phyloP scores from a whole-genome alignment of 2,329 filamentous ascomycete genomes.

The Venturia aucupariae region DNA sequence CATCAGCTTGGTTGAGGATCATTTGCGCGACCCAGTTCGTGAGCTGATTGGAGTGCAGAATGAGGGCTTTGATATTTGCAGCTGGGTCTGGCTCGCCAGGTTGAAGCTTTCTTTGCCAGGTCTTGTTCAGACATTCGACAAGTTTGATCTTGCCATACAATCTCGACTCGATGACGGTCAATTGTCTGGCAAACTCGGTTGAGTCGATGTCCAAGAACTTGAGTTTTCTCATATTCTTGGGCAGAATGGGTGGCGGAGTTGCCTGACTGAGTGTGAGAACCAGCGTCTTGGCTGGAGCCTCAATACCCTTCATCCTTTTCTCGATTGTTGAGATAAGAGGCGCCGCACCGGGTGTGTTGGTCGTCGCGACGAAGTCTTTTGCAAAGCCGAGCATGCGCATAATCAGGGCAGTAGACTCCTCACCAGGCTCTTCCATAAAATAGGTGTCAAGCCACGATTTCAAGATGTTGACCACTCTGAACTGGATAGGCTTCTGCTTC shows the following conservation, averaged over 20 bases:
- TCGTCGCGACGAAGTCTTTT: constrained; percentile 83
- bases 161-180: constrained; percentile 93
- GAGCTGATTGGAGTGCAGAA: constrained; percentile 95
- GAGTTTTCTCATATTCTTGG: constrained; percentile 99
- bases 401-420: constrained; percentile 75
- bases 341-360: constrained; percentile 80
- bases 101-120: constrained; percentile 91
- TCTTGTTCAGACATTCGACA: constrained; percentile 95
- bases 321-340: constrained; percentile 81
- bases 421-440: constrained; percentile 93
- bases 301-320: constrained; percentile 79
- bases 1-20: constrained; percentile 89
- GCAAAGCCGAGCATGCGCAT: constrained; percentile 86
- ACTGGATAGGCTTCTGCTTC: constrained; percentile 93
- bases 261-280: constrained; percentile 75
- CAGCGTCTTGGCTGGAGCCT: constrained; percentile 74
- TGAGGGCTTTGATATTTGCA: constrained; percentile 89
- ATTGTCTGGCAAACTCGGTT: constrained; percentile 90
- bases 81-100: constrained; percentile 78
- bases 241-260: constrained; percentile 76
- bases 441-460: constrained; percentile 98
- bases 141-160: constrained; percentile 94
- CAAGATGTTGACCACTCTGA: constrained; percentile 92
- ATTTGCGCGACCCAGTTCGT: constrained; percentile 99
- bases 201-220: constrained; percentile 97